Evolutionary conservation across 495 filamentous ascomycete species (phyloP).

Genomic region (Pyrenopolyporus hunteri): DNA sequence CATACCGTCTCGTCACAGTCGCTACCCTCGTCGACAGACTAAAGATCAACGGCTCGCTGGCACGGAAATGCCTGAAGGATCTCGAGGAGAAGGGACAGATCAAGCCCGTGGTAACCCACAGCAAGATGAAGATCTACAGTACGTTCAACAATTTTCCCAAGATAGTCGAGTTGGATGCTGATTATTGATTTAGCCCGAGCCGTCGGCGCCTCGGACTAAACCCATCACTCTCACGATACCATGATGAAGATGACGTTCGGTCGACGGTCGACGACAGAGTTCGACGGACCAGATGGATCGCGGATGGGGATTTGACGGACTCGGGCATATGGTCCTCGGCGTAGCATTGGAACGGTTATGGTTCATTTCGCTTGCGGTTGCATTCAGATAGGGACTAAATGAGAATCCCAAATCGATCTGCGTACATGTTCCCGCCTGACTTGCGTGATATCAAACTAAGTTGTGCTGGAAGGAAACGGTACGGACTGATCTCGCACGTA

Average conservation of each 20-base stretch:
- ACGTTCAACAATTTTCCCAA: constrained; percentile 50
- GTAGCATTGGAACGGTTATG: constrained; percentile 45
- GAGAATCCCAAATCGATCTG: constrained; percentile 37
- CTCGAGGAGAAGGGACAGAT: constrained; percentile 98
- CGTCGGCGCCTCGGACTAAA: constrained; percentile 64
- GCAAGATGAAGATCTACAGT: constrained; percentile 99
- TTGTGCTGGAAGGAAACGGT: neutral
- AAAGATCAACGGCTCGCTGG: constrained; percentile 99
- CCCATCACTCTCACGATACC: constrained; percentile 45
- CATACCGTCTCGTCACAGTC: constrained; percentile 99
- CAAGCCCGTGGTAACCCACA: constrained; percentile 97
- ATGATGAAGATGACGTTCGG: constrained; percentile 39
- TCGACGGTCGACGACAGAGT: constrained; percentile 32
- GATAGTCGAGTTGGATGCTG: constrained; percentile 38
- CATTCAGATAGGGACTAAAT: constrained; percentile 45
- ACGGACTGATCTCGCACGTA: neutral
- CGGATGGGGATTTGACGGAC: constrained; percentile 39
- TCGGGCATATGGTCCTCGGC: constrained; percentile 45
- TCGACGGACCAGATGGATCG: constrained; percentile 41
- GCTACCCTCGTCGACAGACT: constrained; percentile 97
- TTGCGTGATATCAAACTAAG: neutral
- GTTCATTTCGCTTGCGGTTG: constrained; percentile 42
- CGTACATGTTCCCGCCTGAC: constrained; percentile 1
- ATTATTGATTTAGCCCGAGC: constrained; percentile 60
- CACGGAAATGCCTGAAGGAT: constrained; percentile 85